These are phyloP conservation scores for Boletus semigastroideus DNA, from an alignment of 1,284 basidiomycete species.

Conservation along the genomic window DNA sequence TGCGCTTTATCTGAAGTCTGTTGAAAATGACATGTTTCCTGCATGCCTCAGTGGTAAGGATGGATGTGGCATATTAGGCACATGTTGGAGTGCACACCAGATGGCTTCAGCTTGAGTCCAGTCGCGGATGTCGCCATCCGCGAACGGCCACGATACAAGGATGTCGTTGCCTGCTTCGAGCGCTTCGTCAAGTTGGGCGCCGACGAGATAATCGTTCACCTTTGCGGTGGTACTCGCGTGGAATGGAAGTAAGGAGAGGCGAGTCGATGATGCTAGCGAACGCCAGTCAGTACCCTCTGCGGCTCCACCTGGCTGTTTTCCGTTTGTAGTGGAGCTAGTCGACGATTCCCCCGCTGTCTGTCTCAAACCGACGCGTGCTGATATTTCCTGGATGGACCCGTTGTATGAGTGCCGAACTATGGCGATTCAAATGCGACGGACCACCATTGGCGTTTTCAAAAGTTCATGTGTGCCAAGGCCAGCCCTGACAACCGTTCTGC, in stretches of 20 bases:
- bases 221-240: conserved; percentile 41
- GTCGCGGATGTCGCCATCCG: conserved; percentile 71
- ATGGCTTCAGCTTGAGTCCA: conserved; percentile 92
- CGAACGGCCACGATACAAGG: conserved; percentile 83
- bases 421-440: conserved; percentile 39
- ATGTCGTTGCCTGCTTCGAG: conserved; percentile 71
- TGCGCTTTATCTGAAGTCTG: conserved; percentile 73
- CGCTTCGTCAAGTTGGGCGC: conserved; percentile 78
- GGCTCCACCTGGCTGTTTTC: conserved; percentile 20
- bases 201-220: conserved; percentile 85
- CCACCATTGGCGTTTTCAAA: conserved; percentile 70
- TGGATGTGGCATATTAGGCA: not conserved
- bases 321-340: conserved; percentile 22
- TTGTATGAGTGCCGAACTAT: conserved; percentile 4
- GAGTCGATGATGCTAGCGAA: conserved; percentile 45
- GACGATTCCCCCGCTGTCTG: conserved; percentile 37
- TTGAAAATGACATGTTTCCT: conserved; percentile 87
- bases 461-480: conserved; percentile 82
- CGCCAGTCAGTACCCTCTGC: conserved; percentile 33
- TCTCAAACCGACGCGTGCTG: conserved; percentile 73
- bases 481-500: conserved; percentile 68
- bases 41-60: conserved; percentile 14
- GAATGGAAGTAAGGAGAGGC: conserved; percentile 47
- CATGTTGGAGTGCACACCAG: conserved; percentile 53
- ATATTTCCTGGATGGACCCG: conserved; percentile 51